Evolutionary conservation across 331 rosid genomes (phyloP), one percentile per base, ranked within the genome.

Genomic region (Telfairia occidentalis): DNA sequence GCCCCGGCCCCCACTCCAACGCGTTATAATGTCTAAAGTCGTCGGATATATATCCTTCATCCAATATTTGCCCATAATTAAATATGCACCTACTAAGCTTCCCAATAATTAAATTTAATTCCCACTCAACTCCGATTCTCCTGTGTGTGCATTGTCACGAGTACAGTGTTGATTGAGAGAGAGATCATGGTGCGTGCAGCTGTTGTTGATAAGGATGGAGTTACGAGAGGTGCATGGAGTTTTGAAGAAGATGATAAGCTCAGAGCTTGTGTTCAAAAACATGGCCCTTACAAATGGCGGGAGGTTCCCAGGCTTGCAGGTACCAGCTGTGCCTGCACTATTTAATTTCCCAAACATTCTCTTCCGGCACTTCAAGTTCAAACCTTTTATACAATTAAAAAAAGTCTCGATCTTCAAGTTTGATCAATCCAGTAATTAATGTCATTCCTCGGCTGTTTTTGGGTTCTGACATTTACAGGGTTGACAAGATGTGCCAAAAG

Each of bases 101-200:
- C 21, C 54, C 38, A n/a, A n/a, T n/a, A n/a, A n/a, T n/a, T n/a
- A n/a, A n/a, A n/a, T n/a, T n/a, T n/a, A n/a, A n/a, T n/a, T n/a
- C n/a, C n/a, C n/a, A n/a, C n/a, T n/a, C n/a, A n/a, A n/a, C n/a
- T n/a, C n/a, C n/a, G n/a, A n/a, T n/a, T n/a, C n/a, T n/a, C n/a
- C n/a, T n/a, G n/a, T n/a, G n/a, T n/a, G n/a, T n/a, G n/a, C n/a
- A n/a, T n/a, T n/a, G n/a, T n/a, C n/a, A n/a, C n/a, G n/a, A n/a
- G n/a, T n/a, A n/a, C n/a, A n/a, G n/a, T n/a, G n/a, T n/a, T n/a
- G n/a, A n/a, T n/a, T n/a, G n/a, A n/a, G n/a, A n/a, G n/a, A n/a
- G n/a, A n/a, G n/a, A n/a, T n/a, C n/a, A n/a, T 92, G 97, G 98
- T 92, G 73, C 88, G 92, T 66, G 89, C 90, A 8, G 90, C 97